Base-by-base conservation (phyloP, 2,329 filamentous ascomycete genomes). In the Trichoderma cornu-damae region DNA sequence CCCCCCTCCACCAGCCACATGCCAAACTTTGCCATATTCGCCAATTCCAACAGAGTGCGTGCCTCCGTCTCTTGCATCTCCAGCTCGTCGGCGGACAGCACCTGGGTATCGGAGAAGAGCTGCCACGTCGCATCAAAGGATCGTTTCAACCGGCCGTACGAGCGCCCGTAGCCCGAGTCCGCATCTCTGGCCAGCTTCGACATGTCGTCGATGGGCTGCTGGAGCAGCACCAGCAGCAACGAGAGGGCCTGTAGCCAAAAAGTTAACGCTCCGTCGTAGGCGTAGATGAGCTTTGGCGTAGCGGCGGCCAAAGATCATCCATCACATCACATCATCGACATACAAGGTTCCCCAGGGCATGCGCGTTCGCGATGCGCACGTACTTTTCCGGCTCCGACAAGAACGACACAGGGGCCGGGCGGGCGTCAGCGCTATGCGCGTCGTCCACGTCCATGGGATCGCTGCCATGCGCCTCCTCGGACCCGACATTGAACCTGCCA, bases 21-120 rank as follows among this genome's bases (percentile, higher is more conserved):
- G 18, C 73, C 73, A 34, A 79, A 72, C 35, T 77, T 75, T 3
- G 78, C 77, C 57, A 81, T 68, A 58, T 81, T 81, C 8, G 75
- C 72, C 61, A 81, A 70, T 38, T 77, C 74, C 20, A 81, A 69
- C 24, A 73, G 66, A 12, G 68, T 69, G 22, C 66, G 65, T 18
- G 67, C 66, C 40, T 75, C 70, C 22, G 63, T 51, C 30, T 69
- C 66, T 43, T 69, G 62, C 12, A 72, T 61, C 32, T 70, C 67
- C n/a, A 71, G 61, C n/a, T 73, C 68, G 16, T 68, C 64, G 30
- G 68, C 66, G 1, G 67, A 68, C n/a, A 75, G 59, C 49, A 70
- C 66, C 16, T 67, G 62, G 32, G 62, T 61, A n/a, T 66, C 57
- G 3, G 68, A 68, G 55, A 73, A 75, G 26, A 75, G 64, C 18